Base-by-base conservation (phyloP, 805 yeast genomes). In the Suhomyces pyralidae region DNA sequence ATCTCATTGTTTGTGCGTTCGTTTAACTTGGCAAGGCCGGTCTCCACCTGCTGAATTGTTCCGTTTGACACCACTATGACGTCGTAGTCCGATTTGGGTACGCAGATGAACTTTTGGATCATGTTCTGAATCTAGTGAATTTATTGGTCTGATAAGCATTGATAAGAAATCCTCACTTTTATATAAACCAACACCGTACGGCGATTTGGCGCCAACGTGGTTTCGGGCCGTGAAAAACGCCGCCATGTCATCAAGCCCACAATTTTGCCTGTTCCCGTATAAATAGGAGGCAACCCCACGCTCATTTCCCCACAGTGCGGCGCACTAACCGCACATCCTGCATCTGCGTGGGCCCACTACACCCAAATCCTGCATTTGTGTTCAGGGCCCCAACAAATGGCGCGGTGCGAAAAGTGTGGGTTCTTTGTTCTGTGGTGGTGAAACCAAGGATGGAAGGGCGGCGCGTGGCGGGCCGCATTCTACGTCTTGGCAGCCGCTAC, bases 31-130 rank as follows among this genome's bases (percentile, higher is more conserved):
- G 50, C 51, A 5, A 70, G 53, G 2, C 46, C 51, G 22, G 51
- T 20, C 30, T 66, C 68, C 4, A 71, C 69, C 56, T 70, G 73
- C 20, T 50, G 56, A 10, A 61, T 58, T 1, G 73, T 57, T 5
- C 75, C 76, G 55, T 72, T 72, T 17, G 75, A 66, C 6, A 72
- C 65, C 8, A 71, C 58, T 20, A 71, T 56, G 7, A 71, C 70
- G 55, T 70, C 72, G 53, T 69, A 67, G 45, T 65, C 71, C 22
- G 61, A 55, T 36, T 51, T 60, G 17, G 73, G 73, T 14, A 68
- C 62, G 46, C 74, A 69, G 40, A 67, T 66, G 55, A 61, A 70
- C 56, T 65, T 70, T 51, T 70, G 73, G 52, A 71, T 70, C 74
- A 71, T 71, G 30, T n/a, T 49, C 36, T 32, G 42, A 36, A 40